Base-by-base conservation (phyloP, 306 rosid genomes). In the Astragalus glycyphyllos region DNA sequence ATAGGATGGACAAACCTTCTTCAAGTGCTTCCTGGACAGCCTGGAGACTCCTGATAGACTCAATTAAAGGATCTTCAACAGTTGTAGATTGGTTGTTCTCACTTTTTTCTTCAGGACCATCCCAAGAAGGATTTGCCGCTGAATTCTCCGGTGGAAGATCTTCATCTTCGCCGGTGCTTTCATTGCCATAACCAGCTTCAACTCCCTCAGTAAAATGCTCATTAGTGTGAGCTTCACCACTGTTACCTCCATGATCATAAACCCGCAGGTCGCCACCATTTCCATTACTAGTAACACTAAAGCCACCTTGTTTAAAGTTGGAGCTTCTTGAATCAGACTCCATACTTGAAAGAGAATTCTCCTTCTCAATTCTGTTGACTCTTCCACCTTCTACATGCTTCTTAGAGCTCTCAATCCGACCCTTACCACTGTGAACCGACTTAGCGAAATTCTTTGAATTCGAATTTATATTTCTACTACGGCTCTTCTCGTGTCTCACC, bases 321-420 rank as follows among this genome's bases (percentile, higher is more conserved):
- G 95, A 89, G 85, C 95, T 92, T 75, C 90, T 85, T n/a, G 98
- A 94, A 81, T 95, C 97, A 64, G 97, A 95, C 55, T 95, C 97
- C 76, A 89, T 1, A 80, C 96, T 90, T 44, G 96, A 86, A 71
- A 76, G 70, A 69, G 97, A 94, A 79, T 87, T 89, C 69, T 94
- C 92, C 84, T 68, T 83, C 87, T 84, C 88, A 45, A 81, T 55
- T 70, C 71, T 80, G 58, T 75, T 80, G 58, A 76, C 86, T 86
- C 79, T 77, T 51, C 82, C 97, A 58, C 92, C 92, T 75, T 87
- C 97, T 73, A 86, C 85, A 45, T 78, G 82, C 75, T 90, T 94
- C 73, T 83, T 90, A 80, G 85, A 82, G 73, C 84, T 78, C 53
- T 95, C 96, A 23, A 44, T 47, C 48, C 29, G 73, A 10, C 83